Conservation (phyloP, 1,284 basidiomycete species). For the Hypsizygus ulmarius region DNA sequence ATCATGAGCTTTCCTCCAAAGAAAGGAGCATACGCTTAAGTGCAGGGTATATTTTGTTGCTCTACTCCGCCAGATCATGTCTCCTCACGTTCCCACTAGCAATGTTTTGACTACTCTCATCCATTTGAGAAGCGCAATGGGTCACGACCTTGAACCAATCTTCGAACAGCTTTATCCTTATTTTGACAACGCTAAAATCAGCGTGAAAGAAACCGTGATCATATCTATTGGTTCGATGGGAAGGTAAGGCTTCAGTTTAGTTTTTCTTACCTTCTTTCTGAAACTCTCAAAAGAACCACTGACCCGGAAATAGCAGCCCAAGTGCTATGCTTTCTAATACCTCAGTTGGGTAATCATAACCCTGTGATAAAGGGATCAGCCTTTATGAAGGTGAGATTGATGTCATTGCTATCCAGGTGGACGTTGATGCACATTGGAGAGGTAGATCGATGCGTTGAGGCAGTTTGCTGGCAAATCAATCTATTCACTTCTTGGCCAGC, state of each 20-base stretch:
- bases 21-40: slow-evolving; percentile 60
- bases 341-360: slow-evolving; percentile 65
- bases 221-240: slow-evolving; percentile 61
- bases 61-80: neutral
- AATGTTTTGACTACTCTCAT: slow-evolving; percentile 49
- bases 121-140: slow-evolving; percentile 35
- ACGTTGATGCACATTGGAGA: slow-evolving; percentile 11
- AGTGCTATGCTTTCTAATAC: slow-evolving; percentile 64
- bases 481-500: slow-evolving; percentile 69
- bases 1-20: slow-evolving; percentile 47
- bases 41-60: slow-evolving; percentile 54
- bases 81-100: slow-evolving; percentile 1
- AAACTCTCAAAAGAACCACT: slow-evolving; percentile 39
- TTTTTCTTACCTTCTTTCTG: slow-evolving; percentile 1
- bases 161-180: slow-evolving; percentile 49
- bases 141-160: slow-evolving; percentile 37
- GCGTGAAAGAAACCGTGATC: slow-evolving; percentile 58
- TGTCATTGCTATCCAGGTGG: neutral
- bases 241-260: slow-evolving; percentile 43
- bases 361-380: slow-evolving; percentile 69
- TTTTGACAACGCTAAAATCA: slow-evolving; percentile 41
- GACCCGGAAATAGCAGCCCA: slow-evolving; percentile 55
- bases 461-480: slow-evolving; percentile 62
- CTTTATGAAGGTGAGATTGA: slow-evolving; percentile 56
- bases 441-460: slow-evolving; percentile 59